Base-by-base conservation (phyloP, 345 rosid species). In the Aquilaria malaccensis region DNA sequence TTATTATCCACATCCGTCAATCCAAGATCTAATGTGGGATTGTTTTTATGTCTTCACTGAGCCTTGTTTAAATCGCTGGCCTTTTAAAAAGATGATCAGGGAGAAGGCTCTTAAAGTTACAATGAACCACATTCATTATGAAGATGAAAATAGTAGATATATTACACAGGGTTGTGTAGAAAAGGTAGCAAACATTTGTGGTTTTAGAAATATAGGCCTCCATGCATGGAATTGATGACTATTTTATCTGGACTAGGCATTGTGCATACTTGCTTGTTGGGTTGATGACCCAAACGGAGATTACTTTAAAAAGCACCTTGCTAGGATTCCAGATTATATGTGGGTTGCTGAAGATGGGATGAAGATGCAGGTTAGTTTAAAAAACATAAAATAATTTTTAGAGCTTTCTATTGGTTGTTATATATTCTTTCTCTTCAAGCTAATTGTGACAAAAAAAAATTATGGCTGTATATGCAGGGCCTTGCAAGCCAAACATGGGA, bases 301-400 rank as follows among this genome's bases (percentile, higher is more conserved):
- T 56, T 72, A 70, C 65, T 76, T 85, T 75, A 86, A 87, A 79
- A 85, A 84, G 63, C 98, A 90, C 69, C 83, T 89, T n/a, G 60
- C 89, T 29, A 78, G 96, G 70, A 63, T 89, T 43, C 69, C 90
- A 0, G 98, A 93, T 74, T 93, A 79, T 66, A 61, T 87, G 41
- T 93, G 96, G 98, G 73, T 93, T 63, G 97, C 87, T 56, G 97
- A 93, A 74, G 98, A 93, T 77, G 98, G 97, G 72, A 87, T 93
- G 85, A 93, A 87, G 76, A 76, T 85, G 85, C 90, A 86, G 88
- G 88, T 67, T n/a, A 11, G 43, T 37, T 37, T 37, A 37, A 37
- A 9, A 37, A 37, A 37, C 7, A 37, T 3, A 37, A 37, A 37
- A 37, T 37, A 37, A 37, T 37, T 37, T 9, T 37, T 4, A 5